A percentile compares a stretch with the other conserved stretches of the same genome.
Evolutionary conservation across 129 eudicot genomes (phyloP).

Genomic region (Daucus carota): DH1_v3.0 NC_030387.2:33388501-33389000

Average conservation of each 20-base stretch:
- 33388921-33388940: neutral
- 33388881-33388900: slow-evolving; percentile 60
- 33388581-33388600: slow-evolving; percentile 82
- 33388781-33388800: neutral
- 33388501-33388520: slow-evolving; percentile 26
- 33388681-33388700: neutral
- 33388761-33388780: neutral
- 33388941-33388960: neutral
- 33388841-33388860: slow-evolving; percentile 83
- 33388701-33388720: neutral
- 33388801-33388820: slow-evolving; percentile 63
- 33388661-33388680: neutral
- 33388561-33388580: slow-evolving; percentile 93
- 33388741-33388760: neutral
- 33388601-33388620: slow-evolving; percentile 84
- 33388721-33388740: neutral
- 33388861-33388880: slow-evolving; percentile 62
- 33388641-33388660: slow-evolving; percentile 82
- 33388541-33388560: slow-evolving; percentile 42
- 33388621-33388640: slow-evolving; percentile 76
- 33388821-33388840: slow-evolving; percentile 56
- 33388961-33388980: neutral
- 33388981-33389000: neutral
- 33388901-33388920: slow-evolving; percentile 1
- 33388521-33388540: slow-evolving; percentile 27